Evolutionary conservation across 2,329 filamentous ascomycete genomes (phyloP), one percentile per base, ranked within the genome.

Genomic region (Calonectria pteridis): DNA sequence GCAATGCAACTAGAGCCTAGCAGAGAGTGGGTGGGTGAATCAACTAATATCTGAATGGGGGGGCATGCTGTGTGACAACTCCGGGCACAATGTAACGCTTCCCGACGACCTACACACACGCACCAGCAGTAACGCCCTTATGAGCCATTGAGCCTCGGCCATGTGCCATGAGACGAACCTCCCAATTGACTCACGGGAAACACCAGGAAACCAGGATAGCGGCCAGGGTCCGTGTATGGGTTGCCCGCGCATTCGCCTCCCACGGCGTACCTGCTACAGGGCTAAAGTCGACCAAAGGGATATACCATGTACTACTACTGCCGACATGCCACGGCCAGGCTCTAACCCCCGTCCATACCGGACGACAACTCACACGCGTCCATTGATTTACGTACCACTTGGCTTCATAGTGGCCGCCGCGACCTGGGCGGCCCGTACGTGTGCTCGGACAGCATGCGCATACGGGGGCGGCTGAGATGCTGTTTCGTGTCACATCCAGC

Each of bases 101-200:
- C 33, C 31, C 26, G 18, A 59, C 23, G 55, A 37, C 13, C 55
- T 35, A 59, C 55, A 59, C 55, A 26, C 55, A 37, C 55, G 20
- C 51, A n/a, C 51, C 26, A 18, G 14, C 31, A n/a, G 33, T 23
- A 59, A 37, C 33, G 55, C 13, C 55, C 55, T 59, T 37, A 59
- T 59, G 29, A 49, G 66, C 51, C 66, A 69, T 62, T 69, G 66
- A 55, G 31, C 55, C 51, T 58, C 65, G 66, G 40, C 66, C 66
- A 62, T 69, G 66, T 62, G 53, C 51, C 65, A 43, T 31, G 35
- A 58, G 50, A 50, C 51, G 35, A 50, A 37, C 40, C n/a, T 43
- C n/a, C 33, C 33, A 35, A 59, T 59, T 35, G 33, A 59, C n/a
- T 37, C 33, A 28, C n/a, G 9, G 35, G 33, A 23, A 59, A 53